Evolutionary conservation across 305 asterid genomes (phyloP).

Genomic region (Fraxinus latifolia): DNA sequence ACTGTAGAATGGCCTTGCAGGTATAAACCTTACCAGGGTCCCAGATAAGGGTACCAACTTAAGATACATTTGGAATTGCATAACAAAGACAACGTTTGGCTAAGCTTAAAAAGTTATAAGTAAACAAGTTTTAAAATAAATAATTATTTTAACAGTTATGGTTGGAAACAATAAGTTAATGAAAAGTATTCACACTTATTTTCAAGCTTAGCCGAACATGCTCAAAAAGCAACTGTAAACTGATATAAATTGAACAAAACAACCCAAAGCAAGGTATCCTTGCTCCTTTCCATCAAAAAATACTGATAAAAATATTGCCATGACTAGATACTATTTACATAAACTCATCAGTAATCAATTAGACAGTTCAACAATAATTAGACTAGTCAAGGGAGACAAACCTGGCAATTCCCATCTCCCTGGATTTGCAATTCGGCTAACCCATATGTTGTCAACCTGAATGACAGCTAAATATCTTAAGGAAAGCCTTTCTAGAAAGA

Average conservation of each 20-base stretch:
- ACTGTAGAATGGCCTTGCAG: neutral
- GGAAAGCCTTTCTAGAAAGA: slow-evolving; percentile 16
- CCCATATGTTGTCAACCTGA: slow-evolving; percentile 72
- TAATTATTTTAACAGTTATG: neutral
- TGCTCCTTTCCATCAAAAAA: neutral
- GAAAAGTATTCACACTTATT: neutral
- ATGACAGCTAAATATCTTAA: slow-evolving; percentile 30
- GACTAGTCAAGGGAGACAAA: slow-evolving; percentile 32
- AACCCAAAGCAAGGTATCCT: neutral
- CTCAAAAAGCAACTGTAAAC: neutral
- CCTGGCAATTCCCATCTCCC: slow-evolving; percentile 99
- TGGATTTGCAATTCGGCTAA: slow-evolving; percentile 80
- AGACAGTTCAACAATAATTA: neutral
- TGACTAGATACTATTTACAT: neutral
- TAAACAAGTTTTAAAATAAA: neutral
- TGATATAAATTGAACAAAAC: neutral
- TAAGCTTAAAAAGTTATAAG: neutral
- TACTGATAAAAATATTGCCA: neutral
- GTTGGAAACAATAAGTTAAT: neutral
- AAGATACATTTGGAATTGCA: neutral
- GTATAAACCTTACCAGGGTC: neutral
- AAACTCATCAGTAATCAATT: neutral
- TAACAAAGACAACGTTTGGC: neutral
- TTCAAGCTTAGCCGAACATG: neutral
- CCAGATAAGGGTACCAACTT: neutral